These are phyloP conservation scores for Paramecium caudatum DNA, from an alignment of 73 alveolate genomes.

Conservation along the genomic window DNA sequence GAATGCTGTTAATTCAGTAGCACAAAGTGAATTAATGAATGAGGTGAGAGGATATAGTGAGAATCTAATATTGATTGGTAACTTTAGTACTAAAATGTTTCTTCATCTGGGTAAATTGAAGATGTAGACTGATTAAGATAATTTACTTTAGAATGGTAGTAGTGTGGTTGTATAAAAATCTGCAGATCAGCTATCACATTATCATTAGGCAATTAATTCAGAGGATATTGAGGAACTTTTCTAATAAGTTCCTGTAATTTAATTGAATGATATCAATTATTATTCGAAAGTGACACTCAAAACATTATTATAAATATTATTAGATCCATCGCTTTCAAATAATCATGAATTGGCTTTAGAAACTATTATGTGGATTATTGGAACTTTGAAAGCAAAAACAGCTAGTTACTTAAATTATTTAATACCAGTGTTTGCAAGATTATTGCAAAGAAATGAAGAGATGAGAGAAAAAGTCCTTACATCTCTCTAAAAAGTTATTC, in stretches of 20 bases:
- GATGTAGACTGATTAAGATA: slow-evolving; percentile 7
- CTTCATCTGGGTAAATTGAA: slow-evolving; percentile 25
- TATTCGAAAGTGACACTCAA: slow-evolving; percentile 71
- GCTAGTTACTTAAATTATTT: slow-evolving; percentile 57
- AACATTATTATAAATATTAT: slow-evolving; percentile 63
- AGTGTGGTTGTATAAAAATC: neutral
- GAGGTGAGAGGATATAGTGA: slow-evolving; percentile 62
- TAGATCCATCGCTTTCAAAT: slow-evolving; percentile 67
- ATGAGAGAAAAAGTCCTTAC: slow-evolving; percentile 66
- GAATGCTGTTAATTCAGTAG: slow-evolving; percentile 28
- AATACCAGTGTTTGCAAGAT: slow-evolving; percentile 70
- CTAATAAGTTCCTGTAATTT: slow-evolving; percentile 68
- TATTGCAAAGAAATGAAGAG: slow-evolving; percentile 69
- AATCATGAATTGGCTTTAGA: slow-evolving; percentile 72
- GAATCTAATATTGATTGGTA: slow-evolving; percentile 65
- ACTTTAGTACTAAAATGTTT: slow-evolving; percentile 54
- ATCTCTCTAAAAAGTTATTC: slow-evolving; percentile 62
- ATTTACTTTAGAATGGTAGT: neutral
- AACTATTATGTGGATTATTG: slow-evolving; percentile 73
- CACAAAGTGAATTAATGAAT: slow-evolving; percentile 38
- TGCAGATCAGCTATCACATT: slow-evolving; percentile 31
- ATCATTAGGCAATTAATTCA: slow-evolving; percentile 43
- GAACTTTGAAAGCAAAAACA: slow-evolving; percentile 71
- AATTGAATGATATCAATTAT: slow-evolving; percentile 64
- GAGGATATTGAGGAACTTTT: slow-evolving; percentile 69